Conservation (phyloP, 1,284 basidiomycete species). For the Ceratorhiza oryzae-sativae region DNA sequence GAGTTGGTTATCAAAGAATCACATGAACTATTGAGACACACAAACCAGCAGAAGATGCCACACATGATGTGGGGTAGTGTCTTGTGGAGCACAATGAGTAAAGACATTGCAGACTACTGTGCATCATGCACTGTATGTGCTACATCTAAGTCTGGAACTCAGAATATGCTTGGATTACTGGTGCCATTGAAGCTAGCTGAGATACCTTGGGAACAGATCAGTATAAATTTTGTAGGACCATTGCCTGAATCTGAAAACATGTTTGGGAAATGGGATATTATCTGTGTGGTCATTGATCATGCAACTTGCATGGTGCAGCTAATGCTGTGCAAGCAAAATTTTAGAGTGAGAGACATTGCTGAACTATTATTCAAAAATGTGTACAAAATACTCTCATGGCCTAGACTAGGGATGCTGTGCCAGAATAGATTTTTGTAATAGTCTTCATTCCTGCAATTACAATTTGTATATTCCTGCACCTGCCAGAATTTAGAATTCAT, state of each 20-base stretch:
- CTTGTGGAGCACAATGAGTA: constrained; percentile 44
- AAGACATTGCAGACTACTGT: constrained; percentile 47
- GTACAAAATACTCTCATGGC: no score
- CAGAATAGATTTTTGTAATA: no score
- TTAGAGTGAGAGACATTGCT: constrained; percentile 44
- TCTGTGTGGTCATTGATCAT: constrained; percentile 53
- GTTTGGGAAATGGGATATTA: constrained; percentile 51
- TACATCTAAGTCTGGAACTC: constrained; percentile 46
- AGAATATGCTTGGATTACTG: constrained; percentile 47
- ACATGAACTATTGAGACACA: constrained; percentile 39
- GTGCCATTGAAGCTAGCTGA: constrained; percentile 45
- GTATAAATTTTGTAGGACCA: constrained; percentile 57
- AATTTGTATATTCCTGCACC: no score
- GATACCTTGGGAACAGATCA: constrained; percentile 51
- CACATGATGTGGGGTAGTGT: constrained; percentile 31
- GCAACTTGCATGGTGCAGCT: constrained; percentile 51
- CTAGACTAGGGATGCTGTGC: no score
- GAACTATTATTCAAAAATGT: constrained; percentile 46
- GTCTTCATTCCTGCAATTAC: no score
- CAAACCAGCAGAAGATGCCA: constrained; percentile 42
- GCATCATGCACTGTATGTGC: constrained; percentile 47
- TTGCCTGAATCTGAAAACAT: constrained; percentile 50
- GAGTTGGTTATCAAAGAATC: constrained; percentile 31
- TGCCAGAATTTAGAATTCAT: no score
- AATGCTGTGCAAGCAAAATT: constrained; percentile 45